Evolutionary conservation across 2,329 filamentous ascomycete species (phyloP).

Genomic region (Venturia aucupariae): DNA sequence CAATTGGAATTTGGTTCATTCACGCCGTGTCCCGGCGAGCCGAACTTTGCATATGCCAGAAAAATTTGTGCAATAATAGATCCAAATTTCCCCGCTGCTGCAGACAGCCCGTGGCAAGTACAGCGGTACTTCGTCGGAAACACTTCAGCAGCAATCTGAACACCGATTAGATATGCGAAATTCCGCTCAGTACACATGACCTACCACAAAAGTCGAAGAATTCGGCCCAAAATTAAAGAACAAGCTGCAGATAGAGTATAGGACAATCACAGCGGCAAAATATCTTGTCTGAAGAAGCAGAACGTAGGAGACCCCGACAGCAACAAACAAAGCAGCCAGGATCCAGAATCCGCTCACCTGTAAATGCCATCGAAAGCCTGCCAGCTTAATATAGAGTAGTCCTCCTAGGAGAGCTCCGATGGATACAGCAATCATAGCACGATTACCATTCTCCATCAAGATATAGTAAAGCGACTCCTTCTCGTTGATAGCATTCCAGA

Average conservation of each 20-base stretch:
- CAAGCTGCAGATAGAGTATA: slow-evolving; percentile 12
- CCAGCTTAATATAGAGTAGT: slow-evolving; percentile 10
- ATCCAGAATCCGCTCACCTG: slow-evolving; percentile 14
- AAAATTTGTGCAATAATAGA: slow-evolving; percentile 13
- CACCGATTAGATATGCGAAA: not conserved
- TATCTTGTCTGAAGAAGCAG: slow-evolving; percentile 9
- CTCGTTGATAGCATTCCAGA: slow-evolving; percentile 21
- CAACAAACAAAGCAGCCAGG: slow-evolving; percentile 11
- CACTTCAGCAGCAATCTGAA: slow-evolving; percentile 30
- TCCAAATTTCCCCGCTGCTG: slow-evolving; percentile 45
- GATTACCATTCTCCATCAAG: slow-evolving; percentile 13
- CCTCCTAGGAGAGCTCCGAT: slow-evolving; percentile 12
- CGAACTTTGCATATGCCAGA: slow-evolving; percentile 13
- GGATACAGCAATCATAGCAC: slow-evolving; percentile 14
- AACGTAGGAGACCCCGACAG: slow-evolving; percentile 14
- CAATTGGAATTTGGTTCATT: slow-evolving; percentile 11
- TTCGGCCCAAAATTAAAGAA: slow-evolving; percentile 15
- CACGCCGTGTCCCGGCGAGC: slow-evolving; percentile 7
- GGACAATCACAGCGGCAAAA: slow-evolving; percentile 12
- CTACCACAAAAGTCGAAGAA: not conserved
- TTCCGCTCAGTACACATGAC: not conserved
- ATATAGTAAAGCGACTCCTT: slow-evolving; percentile 4
- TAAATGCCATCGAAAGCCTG: slow-evolving; percentile 10
- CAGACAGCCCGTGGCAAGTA: slow-evolving; percentile 45
- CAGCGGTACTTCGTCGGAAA: slow-evolving; percentile 48